phyloP scores from a whole-genome alignment of 2,329 filamentous ascomycete genomes.

The Mycosphaerelloides madeirae region DNA sequence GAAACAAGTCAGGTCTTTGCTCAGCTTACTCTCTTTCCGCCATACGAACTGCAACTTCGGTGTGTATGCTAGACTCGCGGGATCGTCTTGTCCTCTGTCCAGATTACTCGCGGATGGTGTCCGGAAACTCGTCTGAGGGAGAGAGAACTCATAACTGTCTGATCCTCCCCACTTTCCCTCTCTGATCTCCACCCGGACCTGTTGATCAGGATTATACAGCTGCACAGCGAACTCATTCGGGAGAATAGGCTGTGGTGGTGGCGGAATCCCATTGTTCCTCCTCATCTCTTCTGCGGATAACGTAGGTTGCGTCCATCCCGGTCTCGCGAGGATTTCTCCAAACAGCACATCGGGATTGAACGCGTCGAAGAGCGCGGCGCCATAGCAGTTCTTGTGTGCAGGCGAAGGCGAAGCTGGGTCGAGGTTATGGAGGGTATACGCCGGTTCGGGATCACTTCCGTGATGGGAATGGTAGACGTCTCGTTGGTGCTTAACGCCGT shows the following conservation, averaged over 20 bases:
- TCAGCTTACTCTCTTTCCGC: constrained; percentile 81
- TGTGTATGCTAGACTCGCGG: constrained; percentile 46
- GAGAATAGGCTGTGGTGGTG: constrained; percentile 64
- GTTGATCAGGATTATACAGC: constrained; percentile 90
- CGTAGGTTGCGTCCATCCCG: constrained; percentile 78
- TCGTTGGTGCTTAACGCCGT: constrained; percentile 49
- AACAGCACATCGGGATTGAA: constrained; percentile 76
- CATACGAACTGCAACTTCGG: constrained; percentile 82
- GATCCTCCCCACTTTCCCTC: constrained; percentile 74
- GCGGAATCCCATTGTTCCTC: constrained; percentile 59
- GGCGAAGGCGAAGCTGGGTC: constrained; percentile 60
- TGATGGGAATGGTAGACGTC: constrained; percentile 59
- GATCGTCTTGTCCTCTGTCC: constrained; percentile 65
- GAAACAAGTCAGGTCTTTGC: constrained; percentile 83
- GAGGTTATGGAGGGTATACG: constrained; percentile 74
- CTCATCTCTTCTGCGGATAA: constrained; percentile 77
- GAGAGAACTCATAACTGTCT: constrained; percentile 84
- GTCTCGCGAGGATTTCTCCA: constrained; percentile 77
- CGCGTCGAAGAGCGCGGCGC: constrained; percentile 77
- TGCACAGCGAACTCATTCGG: constrained; percentile 78
- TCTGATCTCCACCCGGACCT: constrained; percentile 65
- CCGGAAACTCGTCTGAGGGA: constrained; percentile 80
- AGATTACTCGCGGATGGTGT: constrained; percentile 72
- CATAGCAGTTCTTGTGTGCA: constrained; percentile 75
- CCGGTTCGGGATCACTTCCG: constrained; percentile 72